Conservation (phyloP, 345 rosid genomes). For the Populus davidiana region DNA sequence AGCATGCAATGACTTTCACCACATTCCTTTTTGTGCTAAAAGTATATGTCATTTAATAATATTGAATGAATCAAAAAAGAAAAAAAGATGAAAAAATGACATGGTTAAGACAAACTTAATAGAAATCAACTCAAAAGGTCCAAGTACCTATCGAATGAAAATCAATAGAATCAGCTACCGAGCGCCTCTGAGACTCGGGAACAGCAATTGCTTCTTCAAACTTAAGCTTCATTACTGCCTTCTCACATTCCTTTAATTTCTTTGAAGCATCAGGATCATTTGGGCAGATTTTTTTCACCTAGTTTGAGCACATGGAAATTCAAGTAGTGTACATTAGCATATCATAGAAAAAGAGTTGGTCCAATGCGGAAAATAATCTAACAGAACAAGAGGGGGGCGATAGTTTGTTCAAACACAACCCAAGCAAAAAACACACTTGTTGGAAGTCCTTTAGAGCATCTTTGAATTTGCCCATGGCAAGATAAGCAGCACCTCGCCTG, state of each 20-base stretch:
- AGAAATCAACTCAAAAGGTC: not conserved
- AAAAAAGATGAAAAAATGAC: not conserved
- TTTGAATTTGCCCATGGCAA: conserved; percentile 94
- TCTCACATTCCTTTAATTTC: conserved; percentile 90
- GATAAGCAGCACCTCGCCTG: conserved; percentile 93
- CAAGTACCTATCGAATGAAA: conserved; percentile 68
- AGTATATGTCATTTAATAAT: not conserved
- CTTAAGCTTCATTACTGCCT: conserved; percentile 87
- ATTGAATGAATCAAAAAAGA: not conserved
- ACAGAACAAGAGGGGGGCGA: too few species aligned
- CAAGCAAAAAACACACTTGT: conserved; percentile 48
- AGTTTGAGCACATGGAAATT: conserved; percentile 18
- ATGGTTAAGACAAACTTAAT: not conserved
- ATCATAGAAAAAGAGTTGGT: not conserved
- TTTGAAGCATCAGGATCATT: conserved; percentile 92
- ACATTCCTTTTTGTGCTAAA: not conserved
- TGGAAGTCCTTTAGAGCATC: conserved; percentile 96
- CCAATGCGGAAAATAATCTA: not conserved
- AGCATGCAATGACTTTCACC: not conserved
- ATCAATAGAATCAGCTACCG: conserved; percentile 84
- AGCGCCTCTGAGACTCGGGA: conserved; percentile 66
- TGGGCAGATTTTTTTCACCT: conserved; percentile 85
- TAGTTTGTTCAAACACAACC: not conserved
- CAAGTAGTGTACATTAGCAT: conserved; percentile 3
- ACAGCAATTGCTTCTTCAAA: conserved; percentile 95